phyloP scores from a whole-genome alignment of 176 grass and related monocot species.

The Avena eriantha region DNA sequence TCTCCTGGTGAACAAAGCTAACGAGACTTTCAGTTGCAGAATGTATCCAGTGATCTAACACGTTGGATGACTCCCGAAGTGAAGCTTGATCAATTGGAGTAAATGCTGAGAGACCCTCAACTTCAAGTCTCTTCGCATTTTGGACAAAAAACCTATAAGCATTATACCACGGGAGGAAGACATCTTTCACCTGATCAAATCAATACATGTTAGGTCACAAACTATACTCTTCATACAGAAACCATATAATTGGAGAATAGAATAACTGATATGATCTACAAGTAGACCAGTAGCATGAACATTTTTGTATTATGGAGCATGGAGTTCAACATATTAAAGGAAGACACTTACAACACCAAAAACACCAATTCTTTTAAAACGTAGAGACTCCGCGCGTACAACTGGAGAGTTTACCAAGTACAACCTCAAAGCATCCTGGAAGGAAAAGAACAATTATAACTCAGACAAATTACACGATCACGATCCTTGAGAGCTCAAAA shows the following conservation, averaged over 20 bases:
- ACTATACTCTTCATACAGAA: conserved; percentile 29
- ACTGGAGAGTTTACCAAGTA: conserved; percentile 98
- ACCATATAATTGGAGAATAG: conserved; percentile 22
- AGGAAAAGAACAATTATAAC: conserved; percentile 30
- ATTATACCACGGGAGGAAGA: conserved; percentile 99
- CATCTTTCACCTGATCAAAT: conserved; percentile 92
- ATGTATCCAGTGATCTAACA: conserved; percentile 96
- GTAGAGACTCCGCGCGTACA: conserved; percentile 88
- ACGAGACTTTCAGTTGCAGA: conserved; percentile 98
- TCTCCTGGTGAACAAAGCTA: conserved; percentile 92
- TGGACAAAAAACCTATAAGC: conserved; percentile 96
- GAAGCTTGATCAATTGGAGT: conserved; percentile 63
- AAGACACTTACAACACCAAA: conserved; percentile 88
- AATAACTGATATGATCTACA: conserved; percentile 28
- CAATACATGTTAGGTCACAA: conserved; percentile 19
- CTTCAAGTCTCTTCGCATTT: conserved; percentile 99
- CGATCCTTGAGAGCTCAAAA: conserved; percentile 16
- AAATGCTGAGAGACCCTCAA: conserved; percentile 75
- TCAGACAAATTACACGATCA: conserved; percentile 9
- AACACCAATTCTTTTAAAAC: conserved; percentile 91
- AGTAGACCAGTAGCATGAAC: conserved; percentile 34
- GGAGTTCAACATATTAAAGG: conserved; percentile 5
- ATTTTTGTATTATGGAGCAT: conserved; percentile 23
- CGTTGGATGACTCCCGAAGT: conserved; percentile 87
- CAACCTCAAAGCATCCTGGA: conserved; percentile 92